Evolutionary conservation across 805 yeast genomes (phyloP).

Genomic region (Nakazawaea holstii): DNA sequence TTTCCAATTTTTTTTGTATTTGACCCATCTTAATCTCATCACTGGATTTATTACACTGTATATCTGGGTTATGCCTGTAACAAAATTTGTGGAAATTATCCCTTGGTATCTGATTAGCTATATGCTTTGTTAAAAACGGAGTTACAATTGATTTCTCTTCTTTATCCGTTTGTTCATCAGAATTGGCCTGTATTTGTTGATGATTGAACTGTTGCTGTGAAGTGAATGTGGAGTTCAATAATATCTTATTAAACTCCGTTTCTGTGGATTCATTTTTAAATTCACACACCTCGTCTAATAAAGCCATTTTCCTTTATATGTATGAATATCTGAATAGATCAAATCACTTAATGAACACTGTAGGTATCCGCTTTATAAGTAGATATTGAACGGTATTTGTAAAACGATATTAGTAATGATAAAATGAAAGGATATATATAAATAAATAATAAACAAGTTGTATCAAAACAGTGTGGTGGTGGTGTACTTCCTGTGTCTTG

Average conservation of each 20-base stretch:
- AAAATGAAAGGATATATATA: too few species aligned
- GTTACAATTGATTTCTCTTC: constrained; percentile 22
- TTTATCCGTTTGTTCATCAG: constrained; percentile 16
- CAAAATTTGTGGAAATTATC: constrained; percentile 69
- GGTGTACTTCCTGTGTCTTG: too few species aligned
- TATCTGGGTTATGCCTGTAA: constrained; percentile 89
- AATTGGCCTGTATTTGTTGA: neutral
- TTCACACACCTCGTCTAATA: constrained; percentile 7
- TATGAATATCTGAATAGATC: neutral
- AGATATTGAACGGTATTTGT: too few species aligned
- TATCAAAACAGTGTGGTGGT: too few species aligned
- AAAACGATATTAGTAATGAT: too few species aligned
- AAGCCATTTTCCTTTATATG: neutral
- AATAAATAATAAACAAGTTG: too few species aligned
- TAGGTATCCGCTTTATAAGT: too few species aligned
- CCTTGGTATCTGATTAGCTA: constrained; percentile 34
- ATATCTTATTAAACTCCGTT: constrained; percentile 6
- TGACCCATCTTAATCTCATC: constrained; percentile 61
- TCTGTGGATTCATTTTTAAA: constrained; percentile 1
- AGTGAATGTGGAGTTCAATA: neutral
- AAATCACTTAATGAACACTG: neutral
- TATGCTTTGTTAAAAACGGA: constrained; percentile 28
- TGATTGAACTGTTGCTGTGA: neutral
- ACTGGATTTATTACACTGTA: constrained; percentile 63
- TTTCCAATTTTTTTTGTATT: constrained; percentile 53